Conservation (phyloP, 768 basidiomycete species). For the Leccinum aurantiacum region DNA sequence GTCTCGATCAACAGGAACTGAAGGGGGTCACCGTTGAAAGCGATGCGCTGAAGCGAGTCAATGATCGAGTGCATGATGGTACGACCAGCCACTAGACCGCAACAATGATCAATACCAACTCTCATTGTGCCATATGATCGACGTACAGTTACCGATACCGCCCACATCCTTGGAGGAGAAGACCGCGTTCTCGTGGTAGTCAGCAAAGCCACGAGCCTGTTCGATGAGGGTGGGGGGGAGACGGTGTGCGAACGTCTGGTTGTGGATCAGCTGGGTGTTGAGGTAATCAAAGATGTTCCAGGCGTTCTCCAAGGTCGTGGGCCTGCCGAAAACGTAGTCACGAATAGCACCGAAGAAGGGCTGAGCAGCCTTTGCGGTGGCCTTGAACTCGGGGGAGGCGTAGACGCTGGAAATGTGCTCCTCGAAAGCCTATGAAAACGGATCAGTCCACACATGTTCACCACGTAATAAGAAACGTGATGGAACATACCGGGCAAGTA, state of each 20-base stretch:
- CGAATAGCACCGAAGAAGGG: conserved; percentile 66
- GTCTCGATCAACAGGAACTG: conserved; percentile 77
- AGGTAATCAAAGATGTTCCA: conserved; percentile 84
- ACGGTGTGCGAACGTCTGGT: conserved; percentile 76
- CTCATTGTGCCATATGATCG: background rate
- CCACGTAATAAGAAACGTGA: conserved; percentile 1
- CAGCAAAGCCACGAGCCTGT: conserved; percentile 70
- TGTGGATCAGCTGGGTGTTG: conserved; percentile 74
- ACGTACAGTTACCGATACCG: conserved; percentile 79
- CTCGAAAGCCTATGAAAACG: conserved; percentile 52
- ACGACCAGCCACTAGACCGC: conserved; percentile 69
- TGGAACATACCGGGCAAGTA: conserved; percentile 47
- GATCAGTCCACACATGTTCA: conserved; percentile 12
- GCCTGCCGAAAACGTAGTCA: conserved; percentile 72
- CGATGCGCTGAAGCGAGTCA: conserved; percentile 69
- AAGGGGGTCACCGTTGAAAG: conserved; percentile 76
- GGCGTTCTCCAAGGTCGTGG: conserved; percentile 65
- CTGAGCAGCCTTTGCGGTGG: conserved; percentile 50
- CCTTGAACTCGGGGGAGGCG: conserved; percentile 64
- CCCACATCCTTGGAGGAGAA: conserved; percentile 63
- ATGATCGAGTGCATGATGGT: conserved; percentile 75
- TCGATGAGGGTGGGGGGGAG: conserved; percentile 78
- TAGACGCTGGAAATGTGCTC: conserved; percentile 63
- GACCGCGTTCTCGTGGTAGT: conserved; percentile 77
- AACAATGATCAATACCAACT: conserved; percentile 11